These are phyloP conservation scores for Trichoderma koningiopsis DNA, from an alignment of 2,329 filamentous ascomycete species.

Conservation along the genomic window DNA sequence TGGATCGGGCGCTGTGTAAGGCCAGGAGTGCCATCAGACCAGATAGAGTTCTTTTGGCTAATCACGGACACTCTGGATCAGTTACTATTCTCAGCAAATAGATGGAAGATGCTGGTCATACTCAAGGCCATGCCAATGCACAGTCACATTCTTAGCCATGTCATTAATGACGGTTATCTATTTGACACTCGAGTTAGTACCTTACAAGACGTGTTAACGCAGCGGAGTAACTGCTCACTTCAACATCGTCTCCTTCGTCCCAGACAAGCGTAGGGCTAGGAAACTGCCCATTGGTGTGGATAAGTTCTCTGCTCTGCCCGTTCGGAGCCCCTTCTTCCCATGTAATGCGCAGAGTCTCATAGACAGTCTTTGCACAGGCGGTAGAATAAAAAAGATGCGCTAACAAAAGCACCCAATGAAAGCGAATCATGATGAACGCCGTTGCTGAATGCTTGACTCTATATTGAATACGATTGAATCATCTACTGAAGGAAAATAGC, in stretches of 20 bases:
- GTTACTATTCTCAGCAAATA: background rate
- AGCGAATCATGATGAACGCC: slow-evolving; percentile 6
- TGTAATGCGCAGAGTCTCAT: slow-evolving; percentile 17
- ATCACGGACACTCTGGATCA: background rate
- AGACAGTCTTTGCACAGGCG: slow-evolving; percentile 4
- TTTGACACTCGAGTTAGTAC: background rate
- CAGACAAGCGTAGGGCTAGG: slow-evolving; percentile 25
- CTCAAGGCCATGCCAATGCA: slow-evolving; percentile 17
- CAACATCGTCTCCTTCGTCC: slow-evolving; percentile 28
- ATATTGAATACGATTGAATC: background rate
- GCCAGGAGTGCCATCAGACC: slow-evolving; percentile 63
- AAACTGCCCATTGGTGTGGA: slow-evolving; percentile 28
- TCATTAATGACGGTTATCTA: slow-evolving; percentile 14
- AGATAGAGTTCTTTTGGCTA: slow-evolving; percentile 48
- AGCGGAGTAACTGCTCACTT: slow-evolving; percentile 29
- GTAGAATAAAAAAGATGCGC: background rate
- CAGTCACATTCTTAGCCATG: slow-evolving; percentile 4
- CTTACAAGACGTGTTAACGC: background rate
- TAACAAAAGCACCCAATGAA: background rate
- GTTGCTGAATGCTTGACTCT: background rate
- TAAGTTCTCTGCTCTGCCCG: slow-evolving; percentile 26
- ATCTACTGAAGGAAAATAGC: background rate
- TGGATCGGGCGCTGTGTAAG: slow-evolving; percentile 56
- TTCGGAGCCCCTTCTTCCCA: slow-evolving; percentile 28
- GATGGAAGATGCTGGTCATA: background rate